Percentiles rank a stretch among this genome's conserved stretches.
Conservation (phyloP, 2,329 filamentous ascomycete species). For the Penicillium vulpinum region DNA sequence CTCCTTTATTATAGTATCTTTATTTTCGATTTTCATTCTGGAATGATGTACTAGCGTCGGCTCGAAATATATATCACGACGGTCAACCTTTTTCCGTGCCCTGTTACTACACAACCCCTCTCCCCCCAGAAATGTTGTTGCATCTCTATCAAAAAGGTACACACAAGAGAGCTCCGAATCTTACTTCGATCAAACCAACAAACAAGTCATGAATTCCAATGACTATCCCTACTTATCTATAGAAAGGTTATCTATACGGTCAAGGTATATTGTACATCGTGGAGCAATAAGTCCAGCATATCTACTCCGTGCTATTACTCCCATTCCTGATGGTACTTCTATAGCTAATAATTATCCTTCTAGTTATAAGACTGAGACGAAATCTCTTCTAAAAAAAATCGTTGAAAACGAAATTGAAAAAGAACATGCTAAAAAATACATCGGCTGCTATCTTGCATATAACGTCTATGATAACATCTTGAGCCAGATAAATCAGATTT, state of each 20-base stretch:
- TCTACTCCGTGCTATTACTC: neutral
- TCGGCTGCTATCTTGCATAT: neutral
- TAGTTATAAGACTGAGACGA: neutral
- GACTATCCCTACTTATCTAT: neutral
- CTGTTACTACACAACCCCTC: neutral
- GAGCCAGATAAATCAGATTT: neutral
- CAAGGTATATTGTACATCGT: neutral
- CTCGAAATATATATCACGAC: neutral
- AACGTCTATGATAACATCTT: neutral
- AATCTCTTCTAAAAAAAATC: neutral
- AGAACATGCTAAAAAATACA: neutral
- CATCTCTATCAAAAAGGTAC: neutral
- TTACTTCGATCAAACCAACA: neutral
- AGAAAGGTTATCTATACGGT: neutral
- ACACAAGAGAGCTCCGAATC: neutral
- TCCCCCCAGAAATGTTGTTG: neutral
- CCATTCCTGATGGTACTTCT: neutral
- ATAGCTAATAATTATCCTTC: neutral
- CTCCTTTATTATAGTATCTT: no score
- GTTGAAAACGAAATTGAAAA: neutral
- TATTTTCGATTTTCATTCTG: neutral
- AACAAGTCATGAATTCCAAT: neutral
- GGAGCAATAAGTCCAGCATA: neutral
- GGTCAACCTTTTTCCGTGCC: neutral
- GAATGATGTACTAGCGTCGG: no score